Evolutionary conservation across 192 early-diverging fungal species (phyloP), one percentile per base, ranked within the genome.

Genomic region (Coemansia sp.): DNA sequence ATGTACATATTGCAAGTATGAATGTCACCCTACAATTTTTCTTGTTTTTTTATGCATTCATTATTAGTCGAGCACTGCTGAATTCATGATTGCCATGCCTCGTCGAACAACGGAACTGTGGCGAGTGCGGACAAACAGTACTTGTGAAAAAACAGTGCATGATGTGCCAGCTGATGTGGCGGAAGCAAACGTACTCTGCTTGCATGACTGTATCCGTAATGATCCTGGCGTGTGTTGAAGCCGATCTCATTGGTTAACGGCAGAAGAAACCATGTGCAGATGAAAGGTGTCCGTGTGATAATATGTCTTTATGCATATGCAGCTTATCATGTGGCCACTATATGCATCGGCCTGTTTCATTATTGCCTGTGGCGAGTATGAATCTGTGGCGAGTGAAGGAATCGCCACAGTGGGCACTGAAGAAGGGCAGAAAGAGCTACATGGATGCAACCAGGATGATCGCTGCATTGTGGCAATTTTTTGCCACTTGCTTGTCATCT

Each of bases 101-200:
- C 14, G 9, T 15, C 8, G 17, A 48, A 48, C 45, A 48, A 12
- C 45, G 45, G 45, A 48, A 15, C 45, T 57, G 55, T 57, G 55
- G 55, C 55, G 34, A 57, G 55, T 57, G 55, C 28, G 8, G 17
- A 34, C 55, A 28, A 57, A 57, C 35, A 8, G 32, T 6, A 33
- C 2, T 1, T 52, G 32, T 33, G 34, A 28, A 32, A 4, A 8
- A 28, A 34, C 12, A 28, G 32, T 57, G 34, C 22, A 57, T 57
- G 55, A 57, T 34, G 45, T 5, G 9, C 55, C 55, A 57, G 55
- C 55, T 57, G 55, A 35, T 57, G 55, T 57, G 55, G 55, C 55
- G 34, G 55, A 57, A 34, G 32, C 28, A 57, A 34, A 11, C 55
- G 35, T 57, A 9, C 35, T 33, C 32, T 12, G 45, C 45, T 48